Conservation (phyloP, 1,139 yeast genomes). For the Candida sanyaensis region DNA sequence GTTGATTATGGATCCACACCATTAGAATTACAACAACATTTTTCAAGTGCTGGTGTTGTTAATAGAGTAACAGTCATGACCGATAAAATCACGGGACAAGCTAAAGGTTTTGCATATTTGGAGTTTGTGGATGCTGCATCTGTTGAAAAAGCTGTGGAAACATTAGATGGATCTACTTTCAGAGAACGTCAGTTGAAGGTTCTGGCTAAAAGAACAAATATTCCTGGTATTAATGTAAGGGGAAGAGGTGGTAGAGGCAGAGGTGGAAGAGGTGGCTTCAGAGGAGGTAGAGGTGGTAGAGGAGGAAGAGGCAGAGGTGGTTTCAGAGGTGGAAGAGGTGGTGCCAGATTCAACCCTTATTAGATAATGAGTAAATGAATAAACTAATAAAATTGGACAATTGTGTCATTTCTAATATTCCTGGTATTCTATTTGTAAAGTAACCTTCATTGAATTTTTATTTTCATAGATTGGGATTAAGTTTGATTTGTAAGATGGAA, state of each 20-base stretch:
- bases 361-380: slow-evolving; percentile 5
- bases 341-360: slow-evolving; percentile 27
- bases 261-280: slow-evolving; percentile 19
- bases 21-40: slow-evolving; percentile 76
- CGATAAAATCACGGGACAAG: slow-evolving; percentile 73
- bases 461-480: too few relatives aligned
- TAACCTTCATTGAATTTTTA: too few relatives aligned
- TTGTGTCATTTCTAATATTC: not conserved
- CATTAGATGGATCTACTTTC: slow-evolving; percentile 63
- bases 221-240: slow-evolving; percentile 62
- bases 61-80: slow-evolving; percentile 80
- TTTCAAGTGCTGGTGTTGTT: slow-evolving; percentile 72
- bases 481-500: too few relatives aligned
- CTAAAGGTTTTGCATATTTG: slow-evolving; percentile 85
- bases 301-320: slow-evolving; percentile 27
- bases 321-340: slow-evolving; percentile 23
- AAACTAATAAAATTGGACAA: not conserved
- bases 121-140: slow-evolving; percentile 69
- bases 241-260: slow-evolving; percentile 38
- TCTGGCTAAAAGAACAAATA: slow-evolving; percentile 74
- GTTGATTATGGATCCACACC: slow-evolving; percentile 83
- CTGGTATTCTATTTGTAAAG: not conserved
- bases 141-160: slow-evolving; percentile 64
- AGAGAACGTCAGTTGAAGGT: slow-evolving; percentile 74
- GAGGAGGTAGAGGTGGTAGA: slow-evolving; percentile 29